Evolutionary conservation across 2,329 filamentous ascomycete genomes (phyloP).

Genomic region (Sporothrix brunneoviolacea): DNA sequence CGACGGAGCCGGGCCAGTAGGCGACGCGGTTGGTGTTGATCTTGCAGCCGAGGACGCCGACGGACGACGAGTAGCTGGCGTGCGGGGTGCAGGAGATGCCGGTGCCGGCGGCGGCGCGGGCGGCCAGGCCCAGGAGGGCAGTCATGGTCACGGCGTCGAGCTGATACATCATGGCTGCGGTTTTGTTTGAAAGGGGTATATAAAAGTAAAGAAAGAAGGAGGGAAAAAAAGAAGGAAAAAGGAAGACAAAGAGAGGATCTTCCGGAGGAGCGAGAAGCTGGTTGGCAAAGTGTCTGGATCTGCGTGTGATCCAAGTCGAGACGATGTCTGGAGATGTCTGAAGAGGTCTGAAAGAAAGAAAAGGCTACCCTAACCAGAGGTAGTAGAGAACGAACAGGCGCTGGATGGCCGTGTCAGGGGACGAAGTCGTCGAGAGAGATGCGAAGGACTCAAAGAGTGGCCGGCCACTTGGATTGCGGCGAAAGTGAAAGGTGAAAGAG

Average conservation of each 20-base stretch:
- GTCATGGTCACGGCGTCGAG: not conserved
- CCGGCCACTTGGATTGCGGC: slow-evolving; percentile 6
- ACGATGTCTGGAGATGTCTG: not conserved
- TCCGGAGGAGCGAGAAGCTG: not conserved
- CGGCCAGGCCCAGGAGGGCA: slow-evolving; percentile 7
- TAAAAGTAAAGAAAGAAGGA: too few species aligned
- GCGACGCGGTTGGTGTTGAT: slow-evolving; percentile 54
- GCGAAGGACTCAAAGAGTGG: slow-evolving; percentile 6
- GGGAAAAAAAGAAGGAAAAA: not conserved
- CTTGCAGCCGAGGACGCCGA: slow-evolving; percentile 55
- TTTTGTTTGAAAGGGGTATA: not conserved
- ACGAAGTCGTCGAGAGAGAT: not conserved
- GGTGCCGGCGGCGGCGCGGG: slow-evolving; percentile 19
- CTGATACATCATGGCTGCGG: not conserved
- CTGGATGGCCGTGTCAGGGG: slow-evolving; percentile 6
- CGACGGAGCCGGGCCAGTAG: slow-evolving; percentile 49
- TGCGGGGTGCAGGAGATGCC: slow-evolving; percentile 45
- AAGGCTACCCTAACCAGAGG: slow-evolving; percentile 9
- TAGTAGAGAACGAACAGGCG: slow-evolving; percentile 3
- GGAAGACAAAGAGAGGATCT: not conserved
- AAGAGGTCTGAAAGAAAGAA: not conserved
- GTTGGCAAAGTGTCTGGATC: not conserved
- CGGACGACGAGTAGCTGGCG: slow-evolving; percentile 48
- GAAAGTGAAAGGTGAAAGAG: too few species aligned
- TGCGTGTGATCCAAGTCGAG: slow-evolving; percentile 1